Conservation (phyloP, 371 early-diverging fungal species). For the Mucor indicus region DNA sequence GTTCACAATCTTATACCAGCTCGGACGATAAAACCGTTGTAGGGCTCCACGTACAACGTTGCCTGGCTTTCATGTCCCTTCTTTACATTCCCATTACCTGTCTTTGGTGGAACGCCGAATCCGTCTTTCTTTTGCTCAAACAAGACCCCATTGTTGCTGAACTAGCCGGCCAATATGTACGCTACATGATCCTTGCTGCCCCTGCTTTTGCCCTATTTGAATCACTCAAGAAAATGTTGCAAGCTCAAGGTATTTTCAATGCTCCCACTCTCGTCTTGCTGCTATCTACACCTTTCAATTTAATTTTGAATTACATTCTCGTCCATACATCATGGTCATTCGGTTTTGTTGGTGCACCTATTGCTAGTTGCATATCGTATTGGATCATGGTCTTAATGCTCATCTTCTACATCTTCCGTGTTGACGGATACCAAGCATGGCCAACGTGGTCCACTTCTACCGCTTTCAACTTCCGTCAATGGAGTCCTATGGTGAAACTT, state of each 20-base stretch:
- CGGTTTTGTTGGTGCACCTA: slow-evolving; percentile 81
- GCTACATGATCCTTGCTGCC: slow-evolving; percentile 63
- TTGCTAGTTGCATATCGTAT: slow-evolving; percentile 72
- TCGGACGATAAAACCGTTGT: slow-evolving; percentile 61
- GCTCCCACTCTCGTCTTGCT: slow-evolving; percentile 67
- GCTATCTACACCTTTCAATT: slow-evolving; percentile 67
- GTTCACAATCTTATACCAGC: slow-evolving; percentile 80
- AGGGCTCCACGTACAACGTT: slow-evolving; percentile 82
- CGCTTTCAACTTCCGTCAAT: slow-evolving; percentile 46
- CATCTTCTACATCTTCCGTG: slow-evolving; percentile 57
- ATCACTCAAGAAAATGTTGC: slow-evolving; percentile 72
- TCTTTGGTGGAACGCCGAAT: slow-evolving; percentile 70
- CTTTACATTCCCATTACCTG: slow-evolving; percentile 63
- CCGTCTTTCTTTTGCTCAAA: slow-evolving; percentile 37
- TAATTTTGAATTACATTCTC: slow-evolving; percentile 64
- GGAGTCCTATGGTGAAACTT: slow-evolving; percentile 63
- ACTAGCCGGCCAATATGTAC: slow-evolving; percentile 48
- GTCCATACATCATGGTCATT: slow-evolving; percentile 82
- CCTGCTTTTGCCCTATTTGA: slow-evolving; percentile 74
- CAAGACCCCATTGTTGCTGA: slow-evolving; percentile 34
- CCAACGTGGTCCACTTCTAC: slow-evolving; percentile 69
- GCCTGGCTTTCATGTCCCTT: slow-evolving; percentile 62
- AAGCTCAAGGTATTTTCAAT: slow-evolving; percentile 80
- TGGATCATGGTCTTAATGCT: slow-evolving; percentile 59
- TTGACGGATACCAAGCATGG: slow-evolving; percentile 74